Conservation (phyloP, 345 rosid genomes). For the Eucalyptus globulus region DNA sequence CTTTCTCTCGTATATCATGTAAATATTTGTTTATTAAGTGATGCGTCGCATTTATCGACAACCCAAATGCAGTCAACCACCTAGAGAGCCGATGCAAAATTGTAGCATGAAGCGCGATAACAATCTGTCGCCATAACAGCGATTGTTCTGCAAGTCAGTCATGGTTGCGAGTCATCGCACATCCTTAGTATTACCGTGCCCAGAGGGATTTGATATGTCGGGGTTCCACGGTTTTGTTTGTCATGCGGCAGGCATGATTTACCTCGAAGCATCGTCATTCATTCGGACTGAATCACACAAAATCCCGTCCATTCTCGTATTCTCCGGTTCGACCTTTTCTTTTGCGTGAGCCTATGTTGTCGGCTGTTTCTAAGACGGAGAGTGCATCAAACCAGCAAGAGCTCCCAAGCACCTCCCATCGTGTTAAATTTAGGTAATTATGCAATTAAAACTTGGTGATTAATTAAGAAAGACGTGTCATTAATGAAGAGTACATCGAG, state of each 20-base stretch:
- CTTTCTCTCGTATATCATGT: accelerated
- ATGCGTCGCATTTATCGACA: no score
- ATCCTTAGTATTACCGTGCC: no score
- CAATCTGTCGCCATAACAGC: accelerated
- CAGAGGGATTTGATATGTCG: no score
- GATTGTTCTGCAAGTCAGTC: no score
- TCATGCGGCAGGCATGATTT: no score
- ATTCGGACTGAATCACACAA: neutral
- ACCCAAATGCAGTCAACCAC: no score
- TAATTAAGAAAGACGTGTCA: neutral
- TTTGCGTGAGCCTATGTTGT: neutral
- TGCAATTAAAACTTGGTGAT: neutral
- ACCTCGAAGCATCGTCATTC: no score
- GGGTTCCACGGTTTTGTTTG: no score
- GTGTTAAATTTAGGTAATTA: neutral
- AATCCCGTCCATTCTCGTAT: neutral
- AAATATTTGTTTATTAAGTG: no score
- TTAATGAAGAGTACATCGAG: neutral
- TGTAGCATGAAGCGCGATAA: no score
- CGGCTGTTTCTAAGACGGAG: neutral
- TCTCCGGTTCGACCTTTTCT: neutral
- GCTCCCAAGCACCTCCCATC: neutral
- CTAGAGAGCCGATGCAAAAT: no score
- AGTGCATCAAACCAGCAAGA: neutral
- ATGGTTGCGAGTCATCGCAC: no score